Conservation (phyloP, 768 basidiomycete genomes). For the Lactarius pseudohatsudake region DNA sequence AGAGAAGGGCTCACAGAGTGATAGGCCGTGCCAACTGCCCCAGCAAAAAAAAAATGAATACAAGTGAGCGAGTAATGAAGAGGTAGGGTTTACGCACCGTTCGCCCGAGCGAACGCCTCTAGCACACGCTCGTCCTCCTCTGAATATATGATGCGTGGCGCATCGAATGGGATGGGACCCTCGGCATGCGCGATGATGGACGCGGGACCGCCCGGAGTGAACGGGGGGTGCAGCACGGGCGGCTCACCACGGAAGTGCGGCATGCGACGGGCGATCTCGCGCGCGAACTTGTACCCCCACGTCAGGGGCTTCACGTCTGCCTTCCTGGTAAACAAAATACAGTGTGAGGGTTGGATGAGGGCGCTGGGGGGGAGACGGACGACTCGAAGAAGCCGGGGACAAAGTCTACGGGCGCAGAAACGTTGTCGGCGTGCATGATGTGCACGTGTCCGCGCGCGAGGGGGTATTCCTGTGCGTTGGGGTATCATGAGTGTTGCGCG, state of each 20-base stretch:
- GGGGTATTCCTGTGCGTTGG: slow-evolving; percentile 25
- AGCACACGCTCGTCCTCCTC: slow-evolving; percentile 39
- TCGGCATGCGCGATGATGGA: slow-evolving; percentile 15
- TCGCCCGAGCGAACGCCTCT: slow-evolving; percentile 32
- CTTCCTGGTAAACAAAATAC: slow-evolving; percentile 25
- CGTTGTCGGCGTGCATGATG: slow-evolving; percentile 30
- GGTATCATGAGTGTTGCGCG: background rate
- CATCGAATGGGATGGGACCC: slow-evolving; percentile 32
- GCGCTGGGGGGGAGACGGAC: slow-evolving; percentile 14
- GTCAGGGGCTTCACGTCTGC: slow-evolving; percentile 43
- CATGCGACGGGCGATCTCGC: slow-evolving; percentile 60
- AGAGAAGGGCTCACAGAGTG: slow-evolving; percentile 20
- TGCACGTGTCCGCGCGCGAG: slow-evolving; percentile 31
- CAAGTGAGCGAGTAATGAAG: background rate
- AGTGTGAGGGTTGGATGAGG: too few species aligned
- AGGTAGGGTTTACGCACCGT: slow-evolving; percentile 1
- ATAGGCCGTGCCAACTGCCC: slow-evolving; percentile 8
- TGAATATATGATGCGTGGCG: slow-evolving; percentile 37
- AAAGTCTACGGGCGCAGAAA: slow-evolving; percentile 30
- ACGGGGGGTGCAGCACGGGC: slow-evolving; percentile 34
- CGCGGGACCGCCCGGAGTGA: slow-evolving; percentile 36
- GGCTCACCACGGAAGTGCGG: slow-evolving; percentile 40
- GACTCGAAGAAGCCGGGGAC: slow-evolving; percentile 31
- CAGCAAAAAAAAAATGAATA: background rate
- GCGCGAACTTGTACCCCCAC: slow-evolving; percentile 54